Base-by-base conservation (phyloP, 495 filamentous ascomycete genomes). In the Talaromyces borbonicus region DNA sequence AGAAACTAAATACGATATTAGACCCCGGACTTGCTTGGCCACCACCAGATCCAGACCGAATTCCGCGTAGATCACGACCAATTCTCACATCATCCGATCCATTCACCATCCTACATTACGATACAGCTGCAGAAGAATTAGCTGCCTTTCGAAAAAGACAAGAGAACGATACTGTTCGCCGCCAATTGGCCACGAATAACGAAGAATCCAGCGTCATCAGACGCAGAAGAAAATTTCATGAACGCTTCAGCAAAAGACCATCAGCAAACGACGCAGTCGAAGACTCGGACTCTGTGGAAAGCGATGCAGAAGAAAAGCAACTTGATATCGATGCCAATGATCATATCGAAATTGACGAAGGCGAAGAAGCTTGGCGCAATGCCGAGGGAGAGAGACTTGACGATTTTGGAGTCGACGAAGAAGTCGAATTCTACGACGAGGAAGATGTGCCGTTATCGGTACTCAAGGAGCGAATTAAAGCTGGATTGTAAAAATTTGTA, bases 361-460 rank as follows among this genome's bases (percentile, higher is more conserved):
- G 78, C 6, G 77, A 80, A 53, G 75, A 81, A 50, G 73, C 64
- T 5, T 97, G 92, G 92, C 77, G 70, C 4, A 90, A 95, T 51
- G 73, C 79, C 0, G 90, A 95, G 32, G 92, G 92, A 3, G 89
- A 96, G 53, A 69, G 80, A 7, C 68, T 97, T 26, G 71, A 79
- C 33, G 92, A 98, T 57, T 98, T 88, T 60, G 92, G 92, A 1
- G 86, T 95, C 0, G 89, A 95, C 52, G 85, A 87, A 52, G 85
- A 88, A 7, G 76, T 69, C 7, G 86, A 93, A 54, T 81, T 80
- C 48, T 81, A 84, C 47, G 81, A 84, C 49, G 74, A 90, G 47
- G 87, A 93, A 46, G 83, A 95, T 56, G 69, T 94, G 5, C 90
- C 89, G 0, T 57, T 96, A 30, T 83, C 47, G 18, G 30, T 46